Evolutionary conservation across 352 stramenopile genomes (phyloP).

Genomic region (Globisporangium irregulare): DNA sequence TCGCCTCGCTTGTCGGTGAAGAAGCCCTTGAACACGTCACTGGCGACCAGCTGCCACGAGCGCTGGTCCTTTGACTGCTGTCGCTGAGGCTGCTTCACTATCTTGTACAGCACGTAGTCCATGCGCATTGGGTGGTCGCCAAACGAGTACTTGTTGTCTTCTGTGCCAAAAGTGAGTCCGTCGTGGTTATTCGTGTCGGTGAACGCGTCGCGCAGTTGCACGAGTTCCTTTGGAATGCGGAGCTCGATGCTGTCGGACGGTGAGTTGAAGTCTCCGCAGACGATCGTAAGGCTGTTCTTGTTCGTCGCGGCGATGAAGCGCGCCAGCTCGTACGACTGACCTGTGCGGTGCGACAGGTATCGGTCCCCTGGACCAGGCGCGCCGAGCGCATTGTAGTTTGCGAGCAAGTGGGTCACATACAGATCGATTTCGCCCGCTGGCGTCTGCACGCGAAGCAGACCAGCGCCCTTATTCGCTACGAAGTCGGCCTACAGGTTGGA

Average conservation of each 20-base stretch:
- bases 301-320: conserved; percentile 64
- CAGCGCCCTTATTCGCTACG: conserved; percentile 76
- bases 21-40: conserved; percentile 76
- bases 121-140: conserved; percentile 83
- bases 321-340: conserved; percentile 72
- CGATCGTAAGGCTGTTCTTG: conserved; percentile 49
- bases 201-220: conserved; percentile 63
- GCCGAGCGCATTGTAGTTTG: conserved; percentile 77
- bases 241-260: conserved; percentile 72
- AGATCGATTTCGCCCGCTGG: conserved; percentile 60
- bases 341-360: conserved; percentile 63
- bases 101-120: conserved; percentile 83
- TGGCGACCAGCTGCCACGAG: conserved; percentile 49
- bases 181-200: conserved; percentile 63
- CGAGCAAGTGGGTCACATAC: conserved; percentile 76
- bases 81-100: conserved; percentile 15
- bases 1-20: conserved; percentile 64
- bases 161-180: conserved; percentile 68
- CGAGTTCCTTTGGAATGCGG: conserved; percentile 46
- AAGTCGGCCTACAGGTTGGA: conserved; percentile 42
- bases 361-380: conserved; percentile 60
- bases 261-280: conserved; percentile 84
- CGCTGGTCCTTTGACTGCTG: not conserved
- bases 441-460: conserved; percentile 59
- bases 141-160: conserved; percentile 80